Evolutionary conservation across 192 early-diverging fungal genomes (phyloP).

Genomic region (Backusella westeae): DNA sequence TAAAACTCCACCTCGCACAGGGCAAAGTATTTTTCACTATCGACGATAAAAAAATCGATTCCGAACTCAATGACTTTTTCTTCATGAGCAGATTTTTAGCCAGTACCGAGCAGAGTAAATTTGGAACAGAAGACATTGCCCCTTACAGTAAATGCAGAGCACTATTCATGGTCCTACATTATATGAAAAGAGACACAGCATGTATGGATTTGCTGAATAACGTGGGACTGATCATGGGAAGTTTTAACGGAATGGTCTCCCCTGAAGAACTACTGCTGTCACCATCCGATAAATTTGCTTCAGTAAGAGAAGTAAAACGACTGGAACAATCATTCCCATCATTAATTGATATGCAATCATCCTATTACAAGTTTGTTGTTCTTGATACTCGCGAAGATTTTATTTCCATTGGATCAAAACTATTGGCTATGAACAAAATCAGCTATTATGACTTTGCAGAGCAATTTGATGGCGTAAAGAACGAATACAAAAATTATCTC

Average conservation of each 20-base stretch:
- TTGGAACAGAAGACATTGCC: not conserved
- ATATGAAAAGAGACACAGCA: not conserved
- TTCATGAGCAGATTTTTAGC: not conserved
- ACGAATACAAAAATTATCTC: not conserved
- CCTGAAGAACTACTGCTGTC: not conserved
- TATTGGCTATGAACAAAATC: not conserved
- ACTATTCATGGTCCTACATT: not conserved
- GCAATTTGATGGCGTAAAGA: not conserved
- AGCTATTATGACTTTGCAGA: slow-evolving; percentile 3
- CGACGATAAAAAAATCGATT: not conserved
- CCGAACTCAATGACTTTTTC: not conserved
- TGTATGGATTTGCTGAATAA: not conserved
- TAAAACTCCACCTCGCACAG: not conserved
- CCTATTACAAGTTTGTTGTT: not conserved
- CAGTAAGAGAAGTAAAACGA: not conserved
- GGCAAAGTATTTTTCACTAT: not conserved
- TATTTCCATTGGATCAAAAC: not conserved
- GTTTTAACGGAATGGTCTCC: not conserved
- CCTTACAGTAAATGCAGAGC: not conserved
- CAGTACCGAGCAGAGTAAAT: not conserved
- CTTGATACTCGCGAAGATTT: not conserved
- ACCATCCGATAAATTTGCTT: not conserved
- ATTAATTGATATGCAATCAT: not conserved
- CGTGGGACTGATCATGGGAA: not conserved
- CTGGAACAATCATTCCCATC: not conserved